Conservation (phyloP, 1,139 yeast genomes). For the Protomyces macrosporus region DNA sequence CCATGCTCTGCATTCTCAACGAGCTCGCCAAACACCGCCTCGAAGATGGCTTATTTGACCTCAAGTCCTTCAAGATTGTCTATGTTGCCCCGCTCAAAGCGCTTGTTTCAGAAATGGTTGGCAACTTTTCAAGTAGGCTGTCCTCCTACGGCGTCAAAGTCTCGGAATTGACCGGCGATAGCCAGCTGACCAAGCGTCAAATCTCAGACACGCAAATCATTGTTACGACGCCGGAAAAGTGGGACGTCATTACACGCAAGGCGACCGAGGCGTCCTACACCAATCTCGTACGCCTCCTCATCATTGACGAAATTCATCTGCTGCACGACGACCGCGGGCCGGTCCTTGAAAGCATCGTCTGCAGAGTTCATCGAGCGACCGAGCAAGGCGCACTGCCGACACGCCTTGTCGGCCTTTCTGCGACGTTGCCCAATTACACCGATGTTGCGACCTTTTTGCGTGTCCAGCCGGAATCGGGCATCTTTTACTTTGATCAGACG, state of each 20-base stretch:
- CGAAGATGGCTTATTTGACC: constrained; percentile 44
- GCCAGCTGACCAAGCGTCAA: constrained; percentile 70
- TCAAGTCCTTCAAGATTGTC: constrained; percentile 59
- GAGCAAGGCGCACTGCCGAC: constrained; percentile 47
- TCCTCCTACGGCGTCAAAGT: constrained; percentile 65
- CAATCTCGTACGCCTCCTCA: constrained; percentile 61
- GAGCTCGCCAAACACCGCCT: constrained; percentile 54
- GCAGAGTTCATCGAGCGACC: constrained; percentile 57
- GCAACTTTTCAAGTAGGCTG: constrained; percentile 73
- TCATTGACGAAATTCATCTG: constrained; percentile 89
- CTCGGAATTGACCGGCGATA: constrained; percentile 87
- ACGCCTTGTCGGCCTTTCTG: constrained; percentile 81
- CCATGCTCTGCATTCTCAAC: constrained; percentile 68
- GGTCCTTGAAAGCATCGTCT: constrained; percentile 79
- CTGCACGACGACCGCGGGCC: constrained; percentile 96
- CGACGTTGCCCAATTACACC: constrained; percentile 82
- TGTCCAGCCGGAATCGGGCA: constrained; percentile 54
- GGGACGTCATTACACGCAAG: constrained; percentile 94
- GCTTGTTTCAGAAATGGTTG: constrained; percentile 87
- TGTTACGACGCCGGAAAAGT: constrained; percentile 92
- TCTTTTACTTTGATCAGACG: constrained; percentile 74
- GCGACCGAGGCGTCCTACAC: constrained; percentile 59
- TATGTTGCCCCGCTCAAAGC: constrained; percentile 95
- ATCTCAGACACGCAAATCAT: constrained; percentile 73
- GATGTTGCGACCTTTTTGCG: constrained; percentile 82